Evolutionary conservation across 2,329 filamentous ascomycete genomes (phyloP), one percentile per base, ranked within the genome.

Genomic region (Phialocephala subalpina): DNA sequence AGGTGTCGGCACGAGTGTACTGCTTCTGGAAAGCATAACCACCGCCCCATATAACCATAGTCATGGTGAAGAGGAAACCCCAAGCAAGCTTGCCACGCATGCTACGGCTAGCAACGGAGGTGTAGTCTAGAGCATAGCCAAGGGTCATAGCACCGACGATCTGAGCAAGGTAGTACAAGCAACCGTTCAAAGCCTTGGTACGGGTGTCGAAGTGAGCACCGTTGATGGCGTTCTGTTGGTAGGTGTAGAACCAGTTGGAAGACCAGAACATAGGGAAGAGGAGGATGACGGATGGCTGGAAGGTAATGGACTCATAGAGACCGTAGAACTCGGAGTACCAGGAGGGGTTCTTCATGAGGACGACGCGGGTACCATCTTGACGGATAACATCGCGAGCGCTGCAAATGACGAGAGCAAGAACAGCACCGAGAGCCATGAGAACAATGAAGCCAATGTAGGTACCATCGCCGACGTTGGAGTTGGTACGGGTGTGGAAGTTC

Each of bases 291-390:
- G 90, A 94, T 7, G 88, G 88, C 72, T 96, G 91, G 38, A 83
- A 83, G 59, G 81, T 80, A 64, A 97, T 80, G 0, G 91, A 93
- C 77, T 96, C 86, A 78, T 84, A 90, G 2, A 97, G 86, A 62
- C 94, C 94, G 20, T 86, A 70, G 68, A 97, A 79, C 80, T 97
- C 94, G 2, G 91, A 90, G 74, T 87, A 87, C 92, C 92, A 97
- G 59, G 91, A 92, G 3, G 94, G 94, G 79, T 97, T 92, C 82
- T 96, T 95, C 91, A 95, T 97, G 68, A 94, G 80, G 69, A 97
- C 93, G 75, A 97, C 89, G 65, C 88, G 86, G 65, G 91, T 91
- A 65, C 93, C 92, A 76, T 97, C 93, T 40, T 85, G 82, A 67
- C 94, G 92, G 70, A 92, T 82, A 69, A 97, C 86, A 63, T 88